These are phyloP conservation scores for Sporisorium exsertum DNA, from an alignment of 1,284 basidiomycete species.

Conservation along the genomic window DNA sequence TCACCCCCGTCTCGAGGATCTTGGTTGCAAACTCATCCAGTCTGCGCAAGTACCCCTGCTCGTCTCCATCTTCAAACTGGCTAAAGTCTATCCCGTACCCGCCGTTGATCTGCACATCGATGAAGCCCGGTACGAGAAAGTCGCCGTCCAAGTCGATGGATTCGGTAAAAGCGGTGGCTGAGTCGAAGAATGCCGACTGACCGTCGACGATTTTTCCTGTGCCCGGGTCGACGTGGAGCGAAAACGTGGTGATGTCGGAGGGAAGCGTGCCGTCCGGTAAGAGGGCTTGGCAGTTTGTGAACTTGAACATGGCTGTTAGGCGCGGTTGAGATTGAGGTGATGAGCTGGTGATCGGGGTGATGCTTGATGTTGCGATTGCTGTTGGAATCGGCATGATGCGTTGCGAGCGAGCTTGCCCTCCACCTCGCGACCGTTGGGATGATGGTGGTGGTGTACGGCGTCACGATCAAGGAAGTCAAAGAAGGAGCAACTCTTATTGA, in stretches of 20 bases:
- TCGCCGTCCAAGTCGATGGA: conserved; percentile 43
- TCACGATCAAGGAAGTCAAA: neutral
- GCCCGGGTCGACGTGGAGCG: conserved; percentile 27
- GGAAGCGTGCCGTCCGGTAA: conserved; percentile 30
- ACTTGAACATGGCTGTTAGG: conserved; percentile 15
- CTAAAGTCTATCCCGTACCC: conserved; percentile 91
- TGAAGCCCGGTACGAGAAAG: conserved; percentile 76
- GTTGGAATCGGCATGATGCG: conserved; percentile 9
- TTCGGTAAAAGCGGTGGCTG: conserved; percentile 4
- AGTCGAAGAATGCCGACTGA: conserved; percentile 36
- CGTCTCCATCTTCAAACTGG: conserved; percentile 72
- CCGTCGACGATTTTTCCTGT: conserved; percentile 39
- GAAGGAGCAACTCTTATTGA: neutral
- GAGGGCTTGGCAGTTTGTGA: conserved; percentile 45
- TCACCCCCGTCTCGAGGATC: conserved; percentile 88
- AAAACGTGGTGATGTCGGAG: conserved; percentile 24
- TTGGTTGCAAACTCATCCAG: conserved; percentile 79
- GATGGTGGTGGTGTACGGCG: neutral
- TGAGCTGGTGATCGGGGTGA: neutral
- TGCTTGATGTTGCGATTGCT: conserved; percentile 3
- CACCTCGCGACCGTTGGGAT: neutral
- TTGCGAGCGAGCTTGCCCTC: no score
- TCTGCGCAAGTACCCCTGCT: conserved; percentile 69
- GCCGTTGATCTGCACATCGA: conserved; percentile 87
- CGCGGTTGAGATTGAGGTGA: neutral